Conservation (phyloP, 805 yeast genomes). For the Lipomyces kockii region DNA sequence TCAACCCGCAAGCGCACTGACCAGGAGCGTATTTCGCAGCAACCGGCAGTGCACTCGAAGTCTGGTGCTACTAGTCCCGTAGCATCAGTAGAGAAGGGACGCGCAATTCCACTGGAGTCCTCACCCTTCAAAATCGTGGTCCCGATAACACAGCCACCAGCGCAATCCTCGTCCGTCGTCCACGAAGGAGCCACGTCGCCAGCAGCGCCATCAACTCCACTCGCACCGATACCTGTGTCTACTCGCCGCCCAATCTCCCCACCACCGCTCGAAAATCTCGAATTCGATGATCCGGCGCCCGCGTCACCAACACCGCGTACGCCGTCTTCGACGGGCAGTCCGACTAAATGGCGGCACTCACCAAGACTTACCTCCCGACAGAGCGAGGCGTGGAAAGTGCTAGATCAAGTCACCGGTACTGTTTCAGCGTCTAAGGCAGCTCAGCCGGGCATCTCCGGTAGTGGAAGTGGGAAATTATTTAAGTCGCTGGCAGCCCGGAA, state of each 20-base stretch:
- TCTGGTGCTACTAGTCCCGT: neutral
- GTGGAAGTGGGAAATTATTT: slow-evolving; percentile 13
- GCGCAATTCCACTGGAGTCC: neutral
- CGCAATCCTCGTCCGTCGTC: neutral
- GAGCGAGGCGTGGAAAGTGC: slow-evolving; percentile 20
- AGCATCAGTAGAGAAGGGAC: neutral
- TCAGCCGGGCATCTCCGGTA: neutral
- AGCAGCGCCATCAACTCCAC: neutral
- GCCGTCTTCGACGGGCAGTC: neutral
- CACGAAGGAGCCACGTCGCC: neutral
- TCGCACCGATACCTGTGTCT: neutral
- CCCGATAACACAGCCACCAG: neutral
- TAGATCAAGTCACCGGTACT: slow-evolving; percentile 12
- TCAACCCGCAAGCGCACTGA: neutral
- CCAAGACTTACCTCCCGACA: slow-evolving; percentile 23
- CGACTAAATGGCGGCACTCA: neutral
- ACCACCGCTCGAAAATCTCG: slow-evolving; percentile 25
- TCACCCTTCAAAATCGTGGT: neutral
- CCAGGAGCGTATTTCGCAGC: neutral
- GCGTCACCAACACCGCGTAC: slow-evolving; percentile 11
- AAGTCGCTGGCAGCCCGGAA: slow-evolving; percentile 12
- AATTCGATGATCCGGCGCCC: slow-evolving; percentile 12
- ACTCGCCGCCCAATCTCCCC: slow-evolving; percentile 15
- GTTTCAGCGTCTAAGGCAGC: neutral
- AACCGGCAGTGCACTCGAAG: neutral